phyloP scores from a whole-genome alignment of 306 rosid genomes.

The Ammopiptanthus mongolicus region DNA sequence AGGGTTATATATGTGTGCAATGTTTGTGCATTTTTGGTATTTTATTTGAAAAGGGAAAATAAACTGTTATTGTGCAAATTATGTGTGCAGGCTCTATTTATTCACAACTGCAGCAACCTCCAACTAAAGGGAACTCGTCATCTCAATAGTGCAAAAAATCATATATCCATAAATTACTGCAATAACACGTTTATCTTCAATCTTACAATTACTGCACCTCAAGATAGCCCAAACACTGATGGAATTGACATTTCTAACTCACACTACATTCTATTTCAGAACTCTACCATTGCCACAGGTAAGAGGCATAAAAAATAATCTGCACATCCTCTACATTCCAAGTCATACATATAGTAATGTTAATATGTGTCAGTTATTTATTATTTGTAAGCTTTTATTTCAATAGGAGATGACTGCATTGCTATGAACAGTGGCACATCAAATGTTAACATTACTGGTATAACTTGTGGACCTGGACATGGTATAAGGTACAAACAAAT shows the following conservation, averaged over 20 bases:
- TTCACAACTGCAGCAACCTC: slow-evolving; percentile 2
- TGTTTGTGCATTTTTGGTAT: neutral
- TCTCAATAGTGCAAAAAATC: slow-evolving; percentile 19
- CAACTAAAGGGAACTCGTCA: slow-evolving; percentile 13
- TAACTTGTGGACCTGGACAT: slow-evolving; percentile 35
- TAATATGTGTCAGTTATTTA: neutral
- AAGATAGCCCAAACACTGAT: slow-evolving; percentile 35
- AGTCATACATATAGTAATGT: neutral
- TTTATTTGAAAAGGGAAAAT: too few species aligned
- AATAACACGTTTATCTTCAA: neutral
- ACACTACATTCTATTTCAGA: neutral
- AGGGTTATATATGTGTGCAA: neutral
- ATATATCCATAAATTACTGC: slow-evolving; percentile 6
- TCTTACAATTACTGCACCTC: slow-evolving; percentile 25
- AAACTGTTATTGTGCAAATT: too few species aligned
- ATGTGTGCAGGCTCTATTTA: slow-evolving; percentile 27
- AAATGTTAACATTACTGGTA: neutral
- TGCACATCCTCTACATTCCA: neutral
- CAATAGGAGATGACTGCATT: slow-evolving; percentile 25
- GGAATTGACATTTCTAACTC: slow-evolving; percentile 38
- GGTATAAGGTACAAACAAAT: slow-evolving; percentile 25
- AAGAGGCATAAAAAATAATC: neutral
- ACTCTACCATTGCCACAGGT: slow-evolving; percentile 30
- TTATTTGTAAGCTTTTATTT: neutral
- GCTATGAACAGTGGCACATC: slow-evolving; percentile 18